Percentiles rank a stretch among this genome's conserved stretches.
These are phyloP conservation scores for Apostasia shenzhenica DNA, from an alignment of 106 monocot species.

Conservation along the genomic window DNA sequence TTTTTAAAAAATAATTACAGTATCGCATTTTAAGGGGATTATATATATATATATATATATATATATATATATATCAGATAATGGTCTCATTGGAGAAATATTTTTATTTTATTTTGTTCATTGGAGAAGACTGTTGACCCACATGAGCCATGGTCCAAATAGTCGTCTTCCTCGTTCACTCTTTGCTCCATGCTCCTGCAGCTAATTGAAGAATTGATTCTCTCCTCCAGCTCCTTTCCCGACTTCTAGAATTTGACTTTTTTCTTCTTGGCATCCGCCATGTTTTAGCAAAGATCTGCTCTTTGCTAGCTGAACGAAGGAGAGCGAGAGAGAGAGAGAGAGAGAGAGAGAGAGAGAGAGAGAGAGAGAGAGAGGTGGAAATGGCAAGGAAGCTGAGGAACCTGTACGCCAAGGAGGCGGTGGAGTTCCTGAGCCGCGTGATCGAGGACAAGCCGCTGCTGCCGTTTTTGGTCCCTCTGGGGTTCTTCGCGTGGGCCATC, in stretches of 20 bases:
- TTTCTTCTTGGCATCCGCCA: background rate
- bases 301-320: too few relatives aligned
- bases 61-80: too few relatives aligned
- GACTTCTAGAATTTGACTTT: background rate
- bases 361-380: conserved; percentile 14
- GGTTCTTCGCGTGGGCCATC: conserved; percentile 65
- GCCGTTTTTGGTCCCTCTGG: conserved; percentile 77
- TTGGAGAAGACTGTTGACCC: too few relatives aligned
- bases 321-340: background rate
- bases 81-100: too few relatives aligned
- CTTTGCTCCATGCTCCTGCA: too few relatives aligned
- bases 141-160: too few relatives aligned
- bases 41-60: too few relatives aligned
- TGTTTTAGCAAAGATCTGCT: background rate
- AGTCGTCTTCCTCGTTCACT: too few relatives aligned
- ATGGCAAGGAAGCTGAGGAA: conserved; percentile 22
- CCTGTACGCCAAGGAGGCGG: conserved; percentile 40
- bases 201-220: background rate
- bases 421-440: conserved; percentile 56
- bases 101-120: too few relatives aligned
- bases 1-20: too few relatives aligned
- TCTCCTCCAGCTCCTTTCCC: background rate
- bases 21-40: too few relatives aligned
- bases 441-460: conserved; percentile 79
- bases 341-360: background rate